Conservation (phyloP, 495 filamentous ascomycete species). For the Aspergillus bridgeri region DNA sequence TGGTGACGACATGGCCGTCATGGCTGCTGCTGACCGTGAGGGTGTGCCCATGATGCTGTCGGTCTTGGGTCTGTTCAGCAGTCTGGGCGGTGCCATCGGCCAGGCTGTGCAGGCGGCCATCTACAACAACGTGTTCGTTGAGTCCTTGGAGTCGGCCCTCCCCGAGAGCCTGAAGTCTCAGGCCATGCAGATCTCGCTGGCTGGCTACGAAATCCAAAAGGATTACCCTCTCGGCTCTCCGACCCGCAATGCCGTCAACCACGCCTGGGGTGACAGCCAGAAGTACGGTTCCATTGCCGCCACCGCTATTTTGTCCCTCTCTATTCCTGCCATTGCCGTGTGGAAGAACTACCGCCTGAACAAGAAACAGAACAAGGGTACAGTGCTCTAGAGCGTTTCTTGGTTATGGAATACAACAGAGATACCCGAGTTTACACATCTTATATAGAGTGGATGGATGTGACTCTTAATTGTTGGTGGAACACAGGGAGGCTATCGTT, state of each 20-base stretch:
- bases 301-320: conserved; percentile 34
- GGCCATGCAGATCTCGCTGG: conserved; percentile 45
- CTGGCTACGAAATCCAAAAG: conserved; percentile 47
- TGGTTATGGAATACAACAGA: not conserved
- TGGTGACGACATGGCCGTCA: conserved; percentile 67
- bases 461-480: not conserved
- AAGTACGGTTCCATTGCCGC: conserved; percentile 56
- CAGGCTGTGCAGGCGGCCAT: conserved; percentile 62
- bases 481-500: not conserved
- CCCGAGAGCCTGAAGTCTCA: conserved; percentile 44
- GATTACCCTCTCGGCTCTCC: conserved; percentile 51
- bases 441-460: not conserved
- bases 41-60: conserved; percentile 70
- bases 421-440: conserved; percentile 1
- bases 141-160: conserved; percentile 40
- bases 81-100: conserved; percentile 69
- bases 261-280: conserved; percentile 59
- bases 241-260: conserved; percentile 52
- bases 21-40: conserved; percentile 61
- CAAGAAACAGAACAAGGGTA: conserved; percentile 48
- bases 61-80: conserved; percentile 60
- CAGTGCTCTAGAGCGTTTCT: conserved; percentile 21
- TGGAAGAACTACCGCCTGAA: conserved; percentile 47
- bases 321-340: conserved; percentile 35
- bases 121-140: conserved; percentile 63